Conservation (phyloP, 2,329 filamentous ascomycete genomes). For the Epichloe brachyelytri region DNA sequence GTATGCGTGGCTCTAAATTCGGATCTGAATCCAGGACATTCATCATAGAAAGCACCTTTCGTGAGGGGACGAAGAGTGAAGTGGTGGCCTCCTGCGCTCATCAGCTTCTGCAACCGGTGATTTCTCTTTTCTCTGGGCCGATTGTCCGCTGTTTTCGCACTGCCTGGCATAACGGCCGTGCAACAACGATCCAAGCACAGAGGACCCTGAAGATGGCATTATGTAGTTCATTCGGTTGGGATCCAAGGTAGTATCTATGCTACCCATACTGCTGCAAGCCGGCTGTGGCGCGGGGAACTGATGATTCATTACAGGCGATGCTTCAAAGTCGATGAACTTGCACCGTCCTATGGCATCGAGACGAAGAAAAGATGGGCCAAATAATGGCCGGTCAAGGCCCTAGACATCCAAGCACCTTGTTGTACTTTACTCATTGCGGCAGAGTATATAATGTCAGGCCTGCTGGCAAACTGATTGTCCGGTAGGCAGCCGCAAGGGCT, state of each 20-base stretch:
- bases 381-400: no score
- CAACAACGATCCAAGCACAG: background rate
- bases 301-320: background rate
- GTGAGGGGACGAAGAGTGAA: background rate
- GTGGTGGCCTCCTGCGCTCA: no score
- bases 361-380: background rate
- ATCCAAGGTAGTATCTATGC: background rate
- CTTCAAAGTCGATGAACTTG: background rate
- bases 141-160: no score
- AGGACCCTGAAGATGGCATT: background rate
- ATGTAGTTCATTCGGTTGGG: background rate
- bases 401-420: background rate
- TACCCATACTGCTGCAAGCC: background rate
- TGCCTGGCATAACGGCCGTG: background rate
- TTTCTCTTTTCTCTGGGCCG: no score
- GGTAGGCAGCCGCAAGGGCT: background rate
- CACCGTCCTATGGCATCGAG: background rate
- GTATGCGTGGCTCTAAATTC: background rate
- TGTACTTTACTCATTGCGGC: background rate
- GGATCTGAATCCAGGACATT: background rate
- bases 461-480: background rate
- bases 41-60: background rate
- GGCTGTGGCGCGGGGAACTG: background rate
- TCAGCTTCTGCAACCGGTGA: no score
- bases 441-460: slow-evolving; percentile 2